Evolutionary conservation across 306 rosid genomes (phyloP), one percentile per base, ranked within the genome.

Genomic region (Fragaria ananassa): DNA sequence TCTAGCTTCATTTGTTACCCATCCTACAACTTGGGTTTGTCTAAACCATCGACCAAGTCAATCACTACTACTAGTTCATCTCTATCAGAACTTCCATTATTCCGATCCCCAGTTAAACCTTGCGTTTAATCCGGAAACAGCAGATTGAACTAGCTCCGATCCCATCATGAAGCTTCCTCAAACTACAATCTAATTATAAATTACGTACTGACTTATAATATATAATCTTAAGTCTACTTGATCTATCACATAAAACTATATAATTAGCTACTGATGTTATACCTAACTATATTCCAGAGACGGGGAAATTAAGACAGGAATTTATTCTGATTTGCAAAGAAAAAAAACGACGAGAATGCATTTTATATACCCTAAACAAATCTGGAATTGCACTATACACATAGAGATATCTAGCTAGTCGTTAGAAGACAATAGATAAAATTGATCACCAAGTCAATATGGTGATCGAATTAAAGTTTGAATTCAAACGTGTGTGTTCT

Each of bases 1-100:
- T 61, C 41, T 31, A 29, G n/a, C 66, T 60, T 60, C 66, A 60
- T 25, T 27, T 27, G 19, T 4, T 12, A 58, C 65, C 37, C 19
- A 47, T 13, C 17, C 45, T 19, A n/a, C 51, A 75, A 75, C 29
- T 75, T 64, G 68, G 72, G 63, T 75, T 5, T 45, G 35, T 75
- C 0, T 49, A 12, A 62, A 10, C 62, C 34, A 25, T 4, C 8
- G 12, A 41, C 21, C 8, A 45, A 19, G 50, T 68, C 42, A 41
- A 29, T 23, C 34, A 19, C 60, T 1, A 54, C 27, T 8, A 9
- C 8, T 39, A 39, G 42, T 39, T 23, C 11, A 54, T 54, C 8
- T 39, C 35, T 3, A 31, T 18, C 12, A 54, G 60, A 27, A 45
- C 17, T 31, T 62, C 14, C n/a, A 35, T 8, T n/a, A 17, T 41